Evolutionary conservation across 1,284 basidiomycete species (phyloP), one percentile per base, ranked within the genome.

Genomic region (Malassezia brasiliensis): DNA sequence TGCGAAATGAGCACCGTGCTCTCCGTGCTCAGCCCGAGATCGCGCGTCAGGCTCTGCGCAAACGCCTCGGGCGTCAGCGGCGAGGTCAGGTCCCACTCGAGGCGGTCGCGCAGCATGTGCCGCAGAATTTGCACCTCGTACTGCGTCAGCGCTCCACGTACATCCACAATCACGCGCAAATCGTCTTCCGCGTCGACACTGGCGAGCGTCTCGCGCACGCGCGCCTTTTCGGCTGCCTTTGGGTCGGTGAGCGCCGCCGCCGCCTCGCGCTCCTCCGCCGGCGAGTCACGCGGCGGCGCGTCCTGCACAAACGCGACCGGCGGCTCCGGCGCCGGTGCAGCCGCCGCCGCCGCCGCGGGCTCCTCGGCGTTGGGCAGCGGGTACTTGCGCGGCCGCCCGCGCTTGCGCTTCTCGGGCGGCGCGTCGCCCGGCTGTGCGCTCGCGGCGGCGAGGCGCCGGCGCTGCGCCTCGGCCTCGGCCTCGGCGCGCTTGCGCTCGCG

Each of bases 111-210:
- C 1, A 98, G 81, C 75, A 93, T 88, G 74, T 90, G 81, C 17
- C 85, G 87, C 44, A 85, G 86, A 71, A 98, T 87, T 76, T 96
- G 93, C n/a, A 98, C 88, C 76, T 98, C 91, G 74, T 98, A 88
- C 88, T 94, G 76, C 49, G 17, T 20, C 25, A 25, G 34, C 14
- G n/a, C n/a, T 2, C 10, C 41, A 44, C 41, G 41, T 40, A 40
- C 38, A 15, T 69, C 68, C 11, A 73, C 64, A 42, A 68, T 68
- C 36, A 72, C 70, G 10, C 69, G 59, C 40, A 73, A 37, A 42
- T 71, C 70, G 32, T 71, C 70, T 53, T 73, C 69, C 15, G 55
- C 60, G 11, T 66, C 65, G 7, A 56, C 31, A 14, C 34, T 41
- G 34, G 61, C 62, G 17, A 68, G 48, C 19, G 54, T 56, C n/a